Evolutionary conservation across 495 filamentous ascomycete species (phyloP).

Genomic region (Aspergillus nidulans): DNA sequence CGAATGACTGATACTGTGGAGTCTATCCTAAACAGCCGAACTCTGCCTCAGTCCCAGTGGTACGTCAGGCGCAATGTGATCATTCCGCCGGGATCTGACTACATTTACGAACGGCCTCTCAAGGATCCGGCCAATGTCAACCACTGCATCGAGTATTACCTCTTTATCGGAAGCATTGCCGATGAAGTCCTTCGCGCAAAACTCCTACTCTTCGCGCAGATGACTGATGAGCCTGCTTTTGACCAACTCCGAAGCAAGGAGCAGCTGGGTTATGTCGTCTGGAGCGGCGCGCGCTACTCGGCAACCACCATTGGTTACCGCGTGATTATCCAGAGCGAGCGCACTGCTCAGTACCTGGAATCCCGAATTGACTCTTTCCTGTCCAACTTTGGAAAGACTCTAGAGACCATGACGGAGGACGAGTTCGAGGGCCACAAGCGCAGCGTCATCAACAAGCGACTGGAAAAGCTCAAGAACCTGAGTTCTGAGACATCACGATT

Average conservation of each 20-base stretch:
- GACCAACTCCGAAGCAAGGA: conserved; percentile 95
- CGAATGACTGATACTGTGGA: conserved; percentile 80
- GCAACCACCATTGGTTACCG: conserved; percentile 76
- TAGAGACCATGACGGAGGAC: conserved; percentile 72
- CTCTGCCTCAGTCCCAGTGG: conserved; percentile 76
- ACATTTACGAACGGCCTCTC: conserved; percentile 70
- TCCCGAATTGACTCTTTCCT: conserved; percentile 84
- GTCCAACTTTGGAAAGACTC: conserved; percentile 51
- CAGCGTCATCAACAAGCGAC: conserved; percentile 78
- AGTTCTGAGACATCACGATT: conserved; percentile 76
- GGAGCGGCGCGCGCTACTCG: conserved; percentile 66
- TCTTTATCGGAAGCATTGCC: conserved; percentile 71
- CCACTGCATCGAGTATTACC: conserved; percentile 88
- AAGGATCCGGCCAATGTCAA: conserved; percentile 94
- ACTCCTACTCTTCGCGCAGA: conserved; percentile 79
- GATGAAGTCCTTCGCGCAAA: conserved; percentile 67
- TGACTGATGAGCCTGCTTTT: conserved; percentile 89
- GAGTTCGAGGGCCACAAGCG: conserved; percentile 91
- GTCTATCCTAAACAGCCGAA: conserved; percentile 68
- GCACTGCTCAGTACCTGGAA: conserved; percentile 76
- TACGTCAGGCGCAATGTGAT: conserved; percentile 70
- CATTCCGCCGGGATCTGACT: conserved; percentile 76
- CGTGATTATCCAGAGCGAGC: conserved; percentile 93
- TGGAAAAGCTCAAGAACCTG: conserved; percentile 93
- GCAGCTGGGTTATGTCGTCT: conserved; percentile 95